These are phyloP conservation scores for Fusarium acutatum DNA, from an alignment of 2,329 filamentous ascomycete genomes.

Conservation along the genomic window DNA sequence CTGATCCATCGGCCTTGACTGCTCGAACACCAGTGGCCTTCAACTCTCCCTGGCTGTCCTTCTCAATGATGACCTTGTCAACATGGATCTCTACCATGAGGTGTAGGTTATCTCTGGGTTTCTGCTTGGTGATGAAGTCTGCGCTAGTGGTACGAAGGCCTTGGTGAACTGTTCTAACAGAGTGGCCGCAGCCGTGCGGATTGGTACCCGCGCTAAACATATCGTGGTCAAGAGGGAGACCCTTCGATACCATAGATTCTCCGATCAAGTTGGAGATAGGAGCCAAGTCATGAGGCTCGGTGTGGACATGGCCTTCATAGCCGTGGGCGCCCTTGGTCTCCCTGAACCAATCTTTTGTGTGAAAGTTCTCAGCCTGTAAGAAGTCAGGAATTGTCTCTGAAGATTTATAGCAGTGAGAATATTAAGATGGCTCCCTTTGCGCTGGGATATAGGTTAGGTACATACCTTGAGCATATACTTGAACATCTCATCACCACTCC, in stretches of 20 bases:
- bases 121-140: constrained; percentile 57
- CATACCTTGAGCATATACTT: constrained; percentile 62
- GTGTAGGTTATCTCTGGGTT: constrained; percentile 53
- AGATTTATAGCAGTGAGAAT: too few species aligned
- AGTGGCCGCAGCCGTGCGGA: constrained; percentile 65
- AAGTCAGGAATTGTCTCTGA: neutral
- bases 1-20: constrained; percentile 53
- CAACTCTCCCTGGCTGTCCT: constrained; percentile 44
- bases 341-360: constrained; percentile 65
- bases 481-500: constrained; percentile 66
- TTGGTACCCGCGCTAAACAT: constrained; percentile 64
- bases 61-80: constrained; percentile 60
- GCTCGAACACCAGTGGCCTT: constrained; percentile 55
- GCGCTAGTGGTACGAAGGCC: constrained; percentile 62
- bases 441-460: neutral
- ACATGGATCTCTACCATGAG: constrained; percentile 59
- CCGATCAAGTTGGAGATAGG: constrained; percentile 65
- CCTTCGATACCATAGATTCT: constrained; percentile 63
- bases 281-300: constrained; percentile 65
- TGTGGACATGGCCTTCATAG: constrained; percentile 60
- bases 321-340: constrained; percentile 59
- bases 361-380: constrained; percentile 62
- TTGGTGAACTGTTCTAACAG: constrained; percentile 59
- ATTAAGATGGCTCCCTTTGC: neutral
- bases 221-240: constrained; percentile 63